phyloP scores from a whole-genome alignment of 129 eudicot species.

The Gnaphalium uliginosum region DNA sequence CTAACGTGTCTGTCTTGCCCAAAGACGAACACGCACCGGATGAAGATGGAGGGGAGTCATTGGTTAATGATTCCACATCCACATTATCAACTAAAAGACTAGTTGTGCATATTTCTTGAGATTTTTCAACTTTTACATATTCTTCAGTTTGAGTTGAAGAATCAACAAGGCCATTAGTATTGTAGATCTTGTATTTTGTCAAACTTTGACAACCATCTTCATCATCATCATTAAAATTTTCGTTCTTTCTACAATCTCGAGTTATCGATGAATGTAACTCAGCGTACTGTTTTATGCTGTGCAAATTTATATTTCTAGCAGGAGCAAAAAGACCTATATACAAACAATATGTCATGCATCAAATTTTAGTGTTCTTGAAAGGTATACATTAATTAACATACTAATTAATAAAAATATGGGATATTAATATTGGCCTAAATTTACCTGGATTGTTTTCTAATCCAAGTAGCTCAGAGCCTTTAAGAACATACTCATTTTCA shows the following conservation, averaged over 20 bases:
- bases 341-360: neutral
- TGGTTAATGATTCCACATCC: constrained; percentile 30
- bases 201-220: constrained; percentile 13
- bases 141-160: constrained; percentile 81
- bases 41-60: constrained; percentile 46
- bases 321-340: constrained; percentile 56
- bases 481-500: constrained; percentile 79
- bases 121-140: constrained; percentile 13
- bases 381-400: neutral
- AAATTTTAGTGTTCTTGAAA: neutral
- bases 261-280: constrained; percentile 1
- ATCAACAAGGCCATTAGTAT: constrained; percentile 55
- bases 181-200: constrained; percentile 59
- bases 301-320: constrained; percentile 33
- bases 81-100: constrained; percentile 24
- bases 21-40: constrained; percentile 61
- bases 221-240: constrained; percentile 1
- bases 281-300: constrained; percentile 36
- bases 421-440: no score
- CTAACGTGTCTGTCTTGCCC: constrained; percentile 62
- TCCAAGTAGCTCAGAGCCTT: constrained; percentile 80
- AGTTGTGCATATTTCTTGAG: constrained; percentile 42
- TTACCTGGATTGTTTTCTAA: constrained; percentile 50
- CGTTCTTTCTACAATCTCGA: constrained; percentile 34
- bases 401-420: neutral